Conservation (phyloP, 208 protist species). For the Histomonas meleagridis region DNA sequence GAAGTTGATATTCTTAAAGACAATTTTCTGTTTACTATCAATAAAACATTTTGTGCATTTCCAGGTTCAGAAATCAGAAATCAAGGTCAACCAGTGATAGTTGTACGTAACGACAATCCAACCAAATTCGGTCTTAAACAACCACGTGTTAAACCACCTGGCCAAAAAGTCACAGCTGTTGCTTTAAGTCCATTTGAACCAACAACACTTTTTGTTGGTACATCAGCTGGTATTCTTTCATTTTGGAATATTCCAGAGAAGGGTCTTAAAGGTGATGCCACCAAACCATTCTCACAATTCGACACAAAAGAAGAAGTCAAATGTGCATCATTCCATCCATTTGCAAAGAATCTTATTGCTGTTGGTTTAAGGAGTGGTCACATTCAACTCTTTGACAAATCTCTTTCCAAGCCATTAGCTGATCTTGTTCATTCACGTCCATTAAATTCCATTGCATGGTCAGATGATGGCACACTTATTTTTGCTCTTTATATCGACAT, state of each 20-base stretch:
- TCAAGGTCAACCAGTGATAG: too few species aligned
- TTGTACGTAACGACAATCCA: neutral
- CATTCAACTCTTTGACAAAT: neutral
- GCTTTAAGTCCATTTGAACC: neutral
- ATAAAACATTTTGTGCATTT: neutral
- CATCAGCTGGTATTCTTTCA: neutral
- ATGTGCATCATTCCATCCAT: neutral
- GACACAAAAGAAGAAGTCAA: neutral
- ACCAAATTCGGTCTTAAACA: neutral
- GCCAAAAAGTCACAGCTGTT: neutral
- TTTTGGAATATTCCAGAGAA: neutral
- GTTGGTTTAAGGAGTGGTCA: neutral
- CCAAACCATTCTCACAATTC: neutral
- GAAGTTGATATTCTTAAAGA: neutral
- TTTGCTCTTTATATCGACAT: conserved; percentile 23
- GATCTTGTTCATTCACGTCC: neutral
- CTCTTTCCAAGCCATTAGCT: neutral
- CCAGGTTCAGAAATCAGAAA: neutral
- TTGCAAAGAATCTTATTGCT: neutral
- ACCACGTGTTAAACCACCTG: neutral
- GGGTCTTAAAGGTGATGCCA: neutral
- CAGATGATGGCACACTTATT: neutral
- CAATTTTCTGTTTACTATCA: neutral
- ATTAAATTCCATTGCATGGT: neutral
- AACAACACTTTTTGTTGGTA: neutral